These are phyloP conservation scores for Azolla pinnata DNA, from an alignment of 75 land plant genomes.

Conservation along the genomic window DNA sequence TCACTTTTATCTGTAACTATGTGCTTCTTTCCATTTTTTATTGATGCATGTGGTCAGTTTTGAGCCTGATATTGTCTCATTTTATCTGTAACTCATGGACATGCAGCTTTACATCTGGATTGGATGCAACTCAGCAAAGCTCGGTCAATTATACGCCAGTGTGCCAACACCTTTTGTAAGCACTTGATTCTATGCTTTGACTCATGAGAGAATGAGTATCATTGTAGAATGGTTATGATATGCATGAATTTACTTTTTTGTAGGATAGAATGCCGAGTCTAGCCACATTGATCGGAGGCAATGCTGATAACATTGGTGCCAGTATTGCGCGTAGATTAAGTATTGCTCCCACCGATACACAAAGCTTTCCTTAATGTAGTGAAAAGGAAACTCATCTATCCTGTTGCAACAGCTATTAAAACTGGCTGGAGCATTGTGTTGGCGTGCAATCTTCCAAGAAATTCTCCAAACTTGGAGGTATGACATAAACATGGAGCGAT, in stretches of 20 bases:
- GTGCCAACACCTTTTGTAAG: conserved; percentile 62
- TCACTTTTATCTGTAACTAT: too few relatives aligned
- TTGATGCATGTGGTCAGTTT: too few relatives aligned
- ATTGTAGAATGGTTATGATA: background rate
- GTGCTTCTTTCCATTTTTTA: too few relatives aligned
- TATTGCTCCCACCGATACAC: conserved; percentile 12
- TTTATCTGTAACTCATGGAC: too few relatives aligned
- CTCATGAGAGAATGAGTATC: background rate
- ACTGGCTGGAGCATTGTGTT: conserved; percentile 69
- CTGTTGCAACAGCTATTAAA: conserved; percentile 44
- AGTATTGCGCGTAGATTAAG: conserved; percentile 83
- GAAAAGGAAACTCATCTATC: background rate
- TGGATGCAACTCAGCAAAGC: conserved; percentile 78
- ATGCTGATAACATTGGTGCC: conserved; percentile 68
- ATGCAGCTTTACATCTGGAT: conserved; percentile 75
- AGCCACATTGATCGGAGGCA: conserved; percentile 65
- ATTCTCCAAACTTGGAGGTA: conserved; percentile 72
- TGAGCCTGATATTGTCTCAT: too few relatives aligned
- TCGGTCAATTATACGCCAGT: conserved; percentile 76
- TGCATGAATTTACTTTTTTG: background rate
- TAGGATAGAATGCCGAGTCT: conserved; percentile 56
- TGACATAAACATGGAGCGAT: background rate
- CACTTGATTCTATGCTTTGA: conserved; percentile 7
- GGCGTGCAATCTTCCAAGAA: conserved; percentile 70
- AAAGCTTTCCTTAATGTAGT: background rate